Conservation (phyloP, 2,329 filamentous ascomycete species). For the Peltaster fructicola region DNA sequence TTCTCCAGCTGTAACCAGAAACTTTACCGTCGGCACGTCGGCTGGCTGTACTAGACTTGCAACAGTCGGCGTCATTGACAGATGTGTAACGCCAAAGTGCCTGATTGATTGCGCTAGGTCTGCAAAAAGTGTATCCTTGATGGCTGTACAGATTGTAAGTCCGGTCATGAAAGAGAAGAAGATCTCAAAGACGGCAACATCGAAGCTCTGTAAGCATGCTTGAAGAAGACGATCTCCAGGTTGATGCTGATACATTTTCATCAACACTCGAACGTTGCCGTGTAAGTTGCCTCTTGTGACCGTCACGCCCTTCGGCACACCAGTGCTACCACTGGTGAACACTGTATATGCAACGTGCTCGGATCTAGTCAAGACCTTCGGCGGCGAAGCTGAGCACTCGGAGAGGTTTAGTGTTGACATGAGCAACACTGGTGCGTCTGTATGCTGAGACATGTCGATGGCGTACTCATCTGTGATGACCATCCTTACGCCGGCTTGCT, state of each 20-base stretch:
- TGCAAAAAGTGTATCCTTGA: conserved; percentile 55
- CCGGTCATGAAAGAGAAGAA: conserved; percentile 69
- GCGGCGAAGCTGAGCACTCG: conserved; percentile 32
- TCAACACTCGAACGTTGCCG: conserved; percentile 54
- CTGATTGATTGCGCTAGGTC: conserved; percentile 54
- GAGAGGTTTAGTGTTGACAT: conserved; percentile 15
- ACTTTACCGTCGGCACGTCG: conserved; percentile 52
- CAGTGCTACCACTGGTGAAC: conserved; percentile 72
- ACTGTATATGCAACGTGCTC: conserved; percentile 45
- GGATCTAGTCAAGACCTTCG: too few relatives aligned
- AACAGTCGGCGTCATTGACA: conserved; percentile 74
- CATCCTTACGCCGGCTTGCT: too few relatives aligned
- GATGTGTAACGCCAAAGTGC: conserved; percentile 49
- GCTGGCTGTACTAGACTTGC: conserved; percentile 53
- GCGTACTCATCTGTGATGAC: too few relatives aligned
- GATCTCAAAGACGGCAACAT: conserved; percentile 78
- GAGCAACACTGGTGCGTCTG: too few relatives aligned
- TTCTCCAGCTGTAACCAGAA: conserved; percentile 70
- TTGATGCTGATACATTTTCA: conserved; percentile 44
- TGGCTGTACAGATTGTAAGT: conserved; percentile 60
- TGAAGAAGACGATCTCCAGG: conserved; percentile 49
- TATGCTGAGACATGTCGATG: too few relatives aligned
- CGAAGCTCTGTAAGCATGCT: conserved; percentile 69
- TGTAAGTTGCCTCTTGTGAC: conserved; percentile 60
- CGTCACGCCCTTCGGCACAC: conserved; percentile 60